Conservation (phyloP, 139 green algal genomes). For the Asterochloris sp. region DNA sequence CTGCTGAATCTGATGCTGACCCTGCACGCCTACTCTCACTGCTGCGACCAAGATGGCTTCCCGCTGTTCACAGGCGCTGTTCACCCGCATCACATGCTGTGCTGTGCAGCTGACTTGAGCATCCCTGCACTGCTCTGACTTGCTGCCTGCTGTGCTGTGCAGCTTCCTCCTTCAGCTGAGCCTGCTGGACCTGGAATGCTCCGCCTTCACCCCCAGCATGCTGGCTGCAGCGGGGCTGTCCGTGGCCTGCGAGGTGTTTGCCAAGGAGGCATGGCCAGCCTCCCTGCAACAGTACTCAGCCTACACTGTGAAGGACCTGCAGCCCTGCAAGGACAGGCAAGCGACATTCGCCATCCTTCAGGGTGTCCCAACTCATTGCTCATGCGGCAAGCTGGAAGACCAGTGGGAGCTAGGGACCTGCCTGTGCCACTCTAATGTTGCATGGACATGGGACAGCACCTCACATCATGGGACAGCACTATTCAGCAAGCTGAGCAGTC, state of each 20-base stretch:
- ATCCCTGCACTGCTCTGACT: background rate
- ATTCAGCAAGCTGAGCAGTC: background rate
- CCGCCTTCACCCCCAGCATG: constrained; percentile 25
- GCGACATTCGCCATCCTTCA: background rate
- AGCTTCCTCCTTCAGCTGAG: constrained; percentile 59
- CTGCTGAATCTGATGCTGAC: too few species aligned
- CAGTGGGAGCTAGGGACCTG: background rate
- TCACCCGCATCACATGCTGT: background rate
- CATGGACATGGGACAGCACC: background rate
- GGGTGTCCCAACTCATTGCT: background rate
- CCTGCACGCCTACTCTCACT: background rate
- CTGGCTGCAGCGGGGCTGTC: constrained; percentile 45
- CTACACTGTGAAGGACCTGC: constrained; percentile 41
- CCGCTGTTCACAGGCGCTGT: background rate
- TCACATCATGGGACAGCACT: background rate
- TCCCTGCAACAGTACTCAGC: constrained; percentile 43
- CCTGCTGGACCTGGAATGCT: constrained; percentile 44
- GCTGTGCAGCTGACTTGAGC: too few species aligned
- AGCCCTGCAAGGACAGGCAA: constrained; percentile 9
- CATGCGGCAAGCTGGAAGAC: background rate
- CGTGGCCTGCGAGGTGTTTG: constrained; percentile 37
- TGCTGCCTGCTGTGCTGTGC: background rate
- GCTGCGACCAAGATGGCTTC: background rate
- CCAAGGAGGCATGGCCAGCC: constrained; percentile 38
- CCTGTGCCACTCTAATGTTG: background rate